phyloP scores from a whole-genome alignment of 768 basidiomycete species.

The Russula vinacea region DNA sequence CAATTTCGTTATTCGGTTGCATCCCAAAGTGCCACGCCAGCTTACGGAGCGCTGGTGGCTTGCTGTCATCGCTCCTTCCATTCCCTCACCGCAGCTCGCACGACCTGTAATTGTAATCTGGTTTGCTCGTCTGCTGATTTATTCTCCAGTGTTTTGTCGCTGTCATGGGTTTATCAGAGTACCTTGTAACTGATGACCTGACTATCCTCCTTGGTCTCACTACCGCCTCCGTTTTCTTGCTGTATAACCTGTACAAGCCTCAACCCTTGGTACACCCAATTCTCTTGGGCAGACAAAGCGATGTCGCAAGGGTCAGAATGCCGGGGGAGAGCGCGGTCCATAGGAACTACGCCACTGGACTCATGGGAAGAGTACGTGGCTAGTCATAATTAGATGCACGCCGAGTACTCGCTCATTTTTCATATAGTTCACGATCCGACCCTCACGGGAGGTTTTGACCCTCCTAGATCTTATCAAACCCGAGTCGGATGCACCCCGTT shows the following conservation, averaged over 20 bases:
- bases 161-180: slow-evolving; percentile 48
- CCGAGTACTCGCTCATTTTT: slow-evolving; percentile 11
- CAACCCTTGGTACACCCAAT: slow-evolving; percentile 92
- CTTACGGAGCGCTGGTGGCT: background rate
- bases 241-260: slow-evolving; percentile 75
- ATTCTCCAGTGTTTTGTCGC: background rate
- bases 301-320: slow-evolving; percentile 77
- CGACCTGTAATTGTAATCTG: slow-evolving; percentile 9
- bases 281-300: slow-evolving; percentile 86
- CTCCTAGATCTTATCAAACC: slow-evolving; percentile 64
- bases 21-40: slow-evolving; percentile 15
- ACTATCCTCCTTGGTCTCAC: slow-evolving; percentile 75
- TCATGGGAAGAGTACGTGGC: slow-evolving; percentile 68
- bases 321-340: slow-evolving; percentile 83
- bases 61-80: background rate
- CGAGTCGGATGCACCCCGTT: slow-evolving; percentile 63
- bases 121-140: background rate
- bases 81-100: background rate
- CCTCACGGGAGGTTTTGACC: slow-evolving; percentile 66
- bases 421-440: slow-evolving; percentile 66
- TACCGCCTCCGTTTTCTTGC: slow-evolving; percentile 69
- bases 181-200: slow-evolving; percentile 72
- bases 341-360: slow-evolving; percentile 83
- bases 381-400: background rate
- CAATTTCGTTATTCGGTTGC: background rate